These are phyloP conservation scores for Diaporthe ilicicola DNA, from an alignment of 2,329 filamentous ascomycete genomes.

Conservation along the genomic window DNA sequence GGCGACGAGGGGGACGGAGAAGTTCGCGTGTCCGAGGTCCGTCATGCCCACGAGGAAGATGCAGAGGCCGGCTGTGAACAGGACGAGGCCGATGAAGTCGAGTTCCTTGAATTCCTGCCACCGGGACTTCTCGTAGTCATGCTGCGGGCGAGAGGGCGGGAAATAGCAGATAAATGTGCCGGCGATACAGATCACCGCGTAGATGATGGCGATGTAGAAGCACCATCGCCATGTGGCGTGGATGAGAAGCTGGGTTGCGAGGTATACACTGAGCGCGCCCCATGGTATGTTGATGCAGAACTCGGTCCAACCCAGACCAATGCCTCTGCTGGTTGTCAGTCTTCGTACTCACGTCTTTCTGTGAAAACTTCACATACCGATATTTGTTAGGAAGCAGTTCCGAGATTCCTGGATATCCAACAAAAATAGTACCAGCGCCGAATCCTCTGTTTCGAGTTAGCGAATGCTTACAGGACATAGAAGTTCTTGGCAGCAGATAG, in stretches of 20 bases:
- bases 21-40: slow-evolving; percentile 34
- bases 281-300: slow-evolving; percentile 42
- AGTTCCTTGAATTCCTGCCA: slow-evolving; percentile 42
- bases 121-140: slow-evolving; percentile 42
- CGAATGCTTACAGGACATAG: not conserved
- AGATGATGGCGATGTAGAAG: slow-evolving; percentile 41
- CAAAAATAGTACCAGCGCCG: slow-evolving; percentile 44
- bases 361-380: slow-evolving; percentile 32
- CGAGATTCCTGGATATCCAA: slow-evolving; percentile 44
- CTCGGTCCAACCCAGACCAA: slow-evolving; percentile 42
- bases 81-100: slow-evolving; percentile 41
- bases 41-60: slow-evolving; percentile 37
- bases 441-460: slow-evolving; percentile 36
- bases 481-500: no score
- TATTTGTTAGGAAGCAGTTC: slow-evolving; percentile 48
- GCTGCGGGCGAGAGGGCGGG: slow-evolving; percentile 39
- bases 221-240: slow-evolving; percentile 42
- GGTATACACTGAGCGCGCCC: slow-evolving; percentile 38
- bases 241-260: slow-evolving; percentile 41
- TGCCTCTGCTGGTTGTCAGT: slow-evolving; percentile 29
- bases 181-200: slow-evolving; percentile 37
- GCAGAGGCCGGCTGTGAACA: slow-evolving; percentile 37
- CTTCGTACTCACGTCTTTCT: rapidly evolving
- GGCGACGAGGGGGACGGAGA: slow-evolving; percentile 33
- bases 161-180: slow-evolving; percentile 41